A percentile compares a stretch with the other conserved stretches of the same genome.
phyloP scores from a whole-genome alignment of 768 basidiomycete genomes.

The Tylopilus felleus region DNA sequence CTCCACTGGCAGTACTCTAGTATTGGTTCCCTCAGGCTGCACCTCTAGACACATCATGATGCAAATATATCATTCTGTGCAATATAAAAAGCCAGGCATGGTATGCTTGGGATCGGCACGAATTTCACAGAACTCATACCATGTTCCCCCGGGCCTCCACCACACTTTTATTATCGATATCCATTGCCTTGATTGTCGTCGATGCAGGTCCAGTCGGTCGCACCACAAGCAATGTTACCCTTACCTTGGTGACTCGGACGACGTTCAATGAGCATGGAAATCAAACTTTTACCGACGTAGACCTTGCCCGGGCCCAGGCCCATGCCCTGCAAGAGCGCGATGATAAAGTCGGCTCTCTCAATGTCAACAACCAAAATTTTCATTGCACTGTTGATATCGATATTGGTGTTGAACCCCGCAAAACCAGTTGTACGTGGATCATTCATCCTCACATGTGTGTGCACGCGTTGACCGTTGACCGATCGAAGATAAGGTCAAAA shows the following conservation, averaged over 20 bases:
- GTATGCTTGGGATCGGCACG: no score
- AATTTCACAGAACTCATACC: background rate
- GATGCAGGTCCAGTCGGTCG: conserved; percentile 11
- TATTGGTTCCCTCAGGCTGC: no score
- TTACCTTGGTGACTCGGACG: conserved; percentile 10
- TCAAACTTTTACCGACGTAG: conserved; percentile 10
- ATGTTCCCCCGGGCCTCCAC: conserved; percentile 18
- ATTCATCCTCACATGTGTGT: no score
- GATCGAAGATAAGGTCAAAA: conserved; percentile 24
- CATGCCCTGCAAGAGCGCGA: conserved; percentile 10
- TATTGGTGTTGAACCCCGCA: conserved; percentile 25
- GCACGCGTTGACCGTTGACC: no score
- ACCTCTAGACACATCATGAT: no score
- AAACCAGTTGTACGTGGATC: conserved; percentile 2
- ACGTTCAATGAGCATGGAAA: conserved; percentile 11
- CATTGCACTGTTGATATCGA: conserved; percentile 30
- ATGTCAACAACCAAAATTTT: conserved; percentile 18
- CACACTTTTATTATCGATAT: conserved; percentile 8
- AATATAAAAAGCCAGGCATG: no score
- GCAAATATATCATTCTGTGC: no score
- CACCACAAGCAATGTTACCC: background rate
- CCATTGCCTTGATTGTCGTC: conserved; percentile 12
- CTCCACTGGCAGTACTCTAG: no score
- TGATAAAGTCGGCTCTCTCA: background rate
- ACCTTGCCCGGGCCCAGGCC: conserved; percentile 19